These are phyloP conservation scores for Huntiella omanensis DNA, from an alignment of 2,329 filamentous ascomycete genomes.

Conservation along the genomic window DNA sequence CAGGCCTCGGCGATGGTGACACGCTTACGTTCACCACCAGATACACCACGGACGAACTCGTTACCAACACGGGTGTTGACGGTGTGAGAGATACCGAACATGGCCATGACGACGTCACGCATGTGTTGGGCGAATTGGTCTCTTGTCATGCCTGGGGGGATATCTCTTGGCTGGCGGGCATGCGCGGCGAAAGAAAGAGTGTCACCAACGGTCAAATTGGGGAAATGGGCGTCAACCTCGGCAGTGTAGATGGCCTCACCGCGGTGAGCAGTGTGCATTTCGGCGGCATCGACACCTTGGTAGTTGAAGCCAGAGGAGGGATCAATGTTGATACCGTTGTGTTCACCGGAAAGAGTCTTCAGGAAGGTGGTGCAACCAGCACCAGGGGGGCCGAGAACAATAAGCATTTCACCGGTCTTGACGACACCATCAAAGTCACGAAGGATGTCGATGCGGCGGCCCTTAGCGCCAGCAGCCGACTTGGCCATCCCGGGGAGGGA, in stretches of 20 bases:
- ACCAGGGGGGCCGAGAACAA: slow-evolving; percentile 53
- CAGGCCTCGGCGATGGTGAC: slow-evolving; percentile 44
- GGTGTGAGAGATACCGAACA: slow-evolving; percentile 57
- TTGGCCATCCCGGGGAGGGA: slow-evolving; percentile 26
- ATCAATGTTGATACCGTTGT: slow-evolving; percentile 59
- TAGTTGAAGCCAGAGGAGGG: slow-evolving; percentile 61
- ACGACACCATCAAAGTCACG: slow-evolving; percentile 50
- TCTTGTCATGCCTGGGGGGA: slow-evolving; percentile 38
- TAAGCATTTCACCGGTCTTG: slow-evolving; percentile 53
- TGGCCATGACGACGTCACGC: slow-evolving; percentile 55
- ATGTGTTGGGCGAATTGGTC: slow-evolving; percentile 40
- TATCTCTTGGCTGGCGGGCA: slow-evolving; percentile 43
- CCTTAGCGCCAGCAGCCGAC: slow-evolving; percentile 31
- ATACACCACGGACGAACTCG: slow-evolving; percentile 56
- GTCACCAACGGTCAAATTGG: slow-evolving; percentile 57
- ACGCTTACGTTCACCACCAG: slow-evolving; percentile 53
- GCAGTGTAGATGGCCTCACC: slow-evolving; percentile 78
- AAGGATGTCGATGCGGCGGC: slow-evolving; percentile 47
- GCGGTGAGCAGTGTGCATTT: slow-evolving; percentile 62
- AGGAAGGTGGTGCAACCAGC: slow-evolving; percentile 70
- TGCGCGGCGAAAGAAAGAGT: slow-evolving; percentile 61
- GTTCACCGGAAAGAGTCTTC: slow-evolving; percentile 70
- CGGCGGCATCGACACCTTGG: slow-evolving; percentile 50
- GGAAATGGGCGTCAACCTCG: slow-evolving; percentile 69
- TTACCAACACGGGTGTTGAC: slow-evolving; percentile 56